These are phyloP conservation scores for Calocybe gangraenosa DNA, from an alignment of 768 basidiomycete species.

Conservation along the genomic window DNA sequence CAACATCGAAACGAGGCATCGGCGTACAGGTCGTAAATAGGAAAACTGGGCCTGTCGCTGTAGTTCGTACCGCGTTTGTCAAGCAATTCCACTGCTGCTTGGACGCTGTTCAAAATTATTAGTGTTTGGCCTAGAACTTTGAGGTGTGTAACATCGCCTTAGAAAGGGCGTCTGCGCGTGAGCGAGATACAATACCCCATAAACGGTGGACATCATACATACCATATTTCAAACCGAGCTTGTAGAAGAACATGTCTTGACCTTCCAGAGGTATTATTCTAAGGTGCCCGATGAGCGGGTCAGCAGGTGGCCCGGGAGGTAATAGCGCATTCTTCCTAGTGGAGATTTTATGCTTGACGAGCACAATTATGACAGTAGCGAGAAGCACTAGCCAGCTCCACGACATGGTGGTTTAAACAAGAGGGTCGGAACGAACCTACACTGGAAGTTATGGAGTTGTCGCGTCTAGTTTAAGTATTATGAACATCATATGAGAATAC, in stretches of 20 bases:
- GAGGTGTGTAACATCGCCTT: background rate
- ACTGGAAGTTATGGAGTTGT: too few species aligned
- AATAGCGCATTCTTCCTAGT: background rate
- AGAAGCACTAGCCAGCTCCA: too few species aligned
- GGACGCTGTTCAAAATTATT: background rate
- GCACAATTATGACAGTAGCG: too few species aligned
- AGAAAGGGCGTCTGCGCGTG: background rate
- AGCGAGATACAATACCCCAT: background rate
- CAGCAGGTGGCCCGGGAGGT: slow-evolving; percentile 1
- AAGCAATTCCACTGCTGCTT: background rate
- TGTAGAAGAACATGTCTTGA: background rate
- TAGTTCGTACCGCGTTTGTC: background rate
- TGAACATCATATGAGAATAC: too few species aligned
- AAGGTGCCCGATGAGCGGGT: slow-evolving; percentile 2
- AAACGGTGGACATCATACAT: background rate
- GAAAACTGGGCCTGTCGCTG: background rate
- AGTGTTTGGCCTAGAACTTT: background rate
- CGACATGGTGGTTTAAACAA: too few species aligned
- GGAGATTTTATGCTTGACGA: background rate
- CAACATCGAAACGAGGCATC: background rate
- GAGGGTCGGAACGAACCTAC: too few species aligned
- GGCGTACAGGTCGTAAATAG: background rate
- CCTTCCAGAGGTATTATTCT: background rate
- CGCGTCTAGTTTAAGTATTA: too few species aligned
- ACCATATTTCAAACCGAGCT: background rate